Percentiles rank a stretch among this genome's conserved stretches.
These are phyloP conservation scores for Hypomontagnella submonticulosa DNA, from an alignment of 495 filamentous ascomycete genomes.

Conservation along the genomic window DNA sequence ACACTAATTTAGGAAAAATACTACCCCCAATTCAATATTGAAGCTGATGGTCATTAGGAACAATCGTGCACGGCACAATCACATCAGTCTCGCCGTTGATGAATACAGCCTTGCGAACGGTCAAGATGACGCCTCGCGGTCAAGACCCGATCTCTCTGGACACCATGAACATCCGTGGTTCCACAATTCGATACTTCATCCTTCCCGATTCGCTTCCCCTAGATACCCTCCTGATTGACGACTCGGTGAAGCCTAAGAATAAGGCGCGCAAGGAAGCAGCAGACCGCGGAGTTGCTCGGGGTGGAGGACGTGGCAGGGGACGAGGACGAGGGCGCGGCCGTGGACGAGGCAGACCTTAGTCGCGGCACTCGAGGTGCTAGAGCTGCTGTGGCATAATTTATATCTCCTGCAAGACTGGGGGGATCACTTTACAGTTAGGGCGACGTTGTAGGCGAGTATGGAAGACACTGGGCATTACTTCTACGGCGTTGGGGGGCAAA, in stretches of 20 bases:
- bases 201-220: conserved; percentile 93
- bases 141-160: conserved; percentile 88
- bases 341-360: conserved; percentile 66
- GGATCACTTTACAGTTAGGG: conserved; percentile 10
- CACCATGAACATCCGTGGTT: conserved; percentile 95
- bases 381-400: conserved; percentile 8
- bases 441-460: conserved; percentile 20
- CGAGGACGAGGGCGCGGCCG: conserved; percentile 72
- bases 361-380: neutral
- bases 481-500: conserved; percentile 41
- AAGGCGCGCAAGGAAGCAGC: conserved; percentile 93
- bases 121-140: conserved; percentile 91
- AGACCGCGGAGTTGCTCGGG: conserved; percentile 71
- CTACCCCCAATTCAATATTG: neutral
- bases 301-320: conserved; percentile 65
- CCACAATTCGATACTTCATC: conserved; percentile 92
- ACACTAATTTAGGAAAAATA: neutral
- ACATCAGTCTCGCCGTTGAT: conserved; percentile 94
- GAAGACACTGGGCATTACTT: conserved; percentile 27
- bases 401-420: conserved; percentile 9
- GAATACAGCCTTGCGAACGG: conserved; percentile 92
- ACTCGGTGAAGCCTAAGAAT: conserved; percentile 98
- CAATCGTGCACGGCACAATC: conserved; percentile 95
- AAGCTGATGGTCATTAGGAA: conserved; percentile 66
- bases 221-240: conserved; percentile 93